These are phyloP conservation scores for Hermanozyma aechmeae DNA, from an alignment of 805 yeast species.

Conservation along the genomic window DNA sequence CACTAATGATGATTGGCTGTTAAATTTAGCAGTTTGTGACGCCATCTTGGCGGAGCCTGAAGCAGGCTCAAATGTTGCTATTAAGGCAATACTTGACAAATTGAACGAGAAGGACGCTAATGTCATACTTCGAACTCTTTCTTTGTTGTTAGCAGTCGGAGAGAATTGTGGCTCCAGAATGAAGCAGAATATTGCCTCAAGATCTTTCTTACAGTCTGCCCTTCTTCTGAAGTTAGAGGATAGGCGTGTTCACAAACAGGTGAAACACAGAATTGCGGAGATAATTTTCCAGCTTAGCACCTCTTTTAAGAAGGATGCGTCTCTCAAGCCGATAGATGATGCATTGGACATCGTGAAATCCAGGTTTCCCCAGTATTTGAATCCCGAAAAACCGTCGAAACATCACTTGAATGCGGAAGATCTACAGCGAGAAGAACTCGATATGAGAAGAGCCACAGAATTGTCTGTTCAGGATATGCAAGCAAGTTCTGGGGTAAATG, in stretches of 20 bases:
- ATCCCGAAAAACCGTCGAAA: constrained; percentile 54
- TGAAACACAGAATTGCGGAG: constrained; percentile 58
- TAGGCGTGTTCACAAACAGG: constrained; percentile 49
- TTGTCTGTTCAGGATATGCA: constrained; percentile 68
- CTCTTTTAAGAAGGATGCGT: constrained; percentile 66
- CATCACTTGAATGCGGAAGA: constrained; percentile 37
- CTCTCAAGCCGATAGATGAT: constrained; percentile 59
- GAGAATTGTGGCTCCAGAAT: constrained; percentile 38
- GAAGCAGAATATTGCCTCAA: constrained; percentile 35
- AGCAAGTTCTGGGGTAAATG: too few relatives aligned
- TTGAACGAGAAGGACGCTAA: constrained; percentile 29
- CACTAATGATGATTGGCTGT: constrained; percentile 36
- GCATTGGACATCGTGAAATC: constrained; percentile 42
- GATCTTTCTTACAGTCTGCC: constrained; percentile 22
- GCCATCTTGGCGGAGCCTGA: constrained; percentile 29
- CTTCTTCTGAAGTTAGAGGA: constrained; percentile 40
- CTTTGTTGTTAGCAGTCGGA: constrained; percentile 29
- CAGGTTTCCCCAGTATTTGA: constrained; percentile 25
- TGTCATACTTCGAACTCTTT: constrained; percentile 25
- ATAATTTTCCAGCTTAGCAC: constrained; percentile 57
- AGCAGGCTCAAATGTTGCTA: constrained; percentile 22
- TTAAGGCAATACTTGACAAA: constrained; percentile 14
- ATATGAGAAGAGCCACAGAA: constrained; percentile 65
- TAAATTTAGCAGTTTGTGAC: constrained; percentile 34
- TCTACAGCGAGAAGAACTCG: constrained; percentile 62